Conservation (phyloP, 306 rosid species). For the Bauhinia variegata region DNA sequence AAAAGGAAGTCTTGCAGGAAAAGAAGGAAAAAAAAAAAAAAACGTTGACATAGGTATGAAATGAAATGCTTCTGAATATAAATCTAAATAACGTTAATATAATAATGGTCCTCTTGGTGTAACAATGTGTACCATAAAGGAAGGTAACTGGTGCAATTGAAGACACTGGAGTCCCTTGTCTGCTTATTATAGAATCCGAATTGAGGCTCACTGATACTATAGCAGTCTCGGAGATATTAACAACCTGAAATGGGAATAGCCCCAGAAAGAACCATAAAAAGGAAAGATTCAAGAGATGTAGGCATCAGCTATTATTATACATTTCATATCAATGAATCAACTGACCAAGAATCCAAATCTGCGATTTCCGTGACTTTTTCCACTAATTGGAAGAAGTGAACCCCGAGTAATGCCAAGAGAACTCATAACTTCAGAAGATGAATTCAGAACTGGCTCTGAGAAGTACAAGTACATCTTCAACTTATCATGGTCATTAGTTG, state of each 20-base stretch:
- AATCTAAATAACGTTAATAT: not conserved
- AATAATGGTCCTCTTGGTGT: constrained; percentile 6
- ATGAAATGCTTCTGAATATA: not conserved
- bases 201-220: constrained; percentile 63
- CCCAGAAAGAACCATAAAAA: constrained; percentile 34
- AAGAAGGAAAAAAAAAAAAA: not conserved
- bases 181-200: constrained; percentile 62
- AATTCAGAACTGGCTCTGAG: constrained; percentile 74
- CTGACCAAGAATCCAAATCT: constrained; percentile 87
- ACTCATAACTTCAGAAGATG: constrained; percentile 65
- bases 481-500: constrained; percentile 66
- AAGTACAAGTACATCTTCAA: constrained; percentile 72
- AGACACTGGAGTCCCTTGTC: constrained; percentile 81
- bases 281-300: constrained; percentile 25
- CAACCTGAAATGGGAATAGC: constrained; percentile 54
- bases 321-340: constrained; percentile 31
- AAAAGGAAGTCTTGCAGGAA: not conserved
- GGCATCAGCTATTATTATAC: constrained; percentile 15
- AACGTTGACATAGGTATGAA: not conserved
- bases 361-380: constrained; percentile 53
- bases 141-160: constrained; percentile 73
- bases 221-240: constrained; percentile 57
- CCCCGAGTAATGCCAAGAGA: constrained; percentile 68
- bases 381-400: constrained; percentile 51
- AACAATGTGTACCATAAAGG: constrained; percentile 64